Evolutionary conservation across 2,329 filamentous ascomycete species (phyloP).

Genomic region (Nemania diffusa): DNA sequence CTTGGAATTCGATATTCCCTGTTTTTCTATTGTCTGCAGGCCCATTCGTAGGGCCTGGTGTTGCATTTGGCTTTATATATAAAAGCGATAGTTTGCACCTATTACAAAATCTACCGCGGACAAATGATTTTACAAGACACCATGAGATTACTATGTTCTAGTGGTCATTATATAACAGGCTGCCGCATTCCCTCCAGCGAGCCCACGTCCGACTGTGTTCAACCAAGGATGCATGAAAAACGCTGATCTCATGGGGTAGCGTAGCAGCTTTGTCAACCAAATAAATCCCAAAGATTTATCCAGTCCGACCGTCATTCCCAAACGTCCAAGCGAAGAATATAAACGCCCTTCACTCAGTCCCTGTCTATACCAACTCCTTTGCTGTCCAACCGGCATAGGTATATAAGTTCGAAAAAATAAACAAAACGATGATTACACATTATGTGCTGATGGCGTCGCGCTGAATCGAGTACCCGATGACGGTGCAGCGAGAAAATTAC

Average conservation of each 20-base stretch:
- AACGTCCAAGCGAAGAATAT: neutral
- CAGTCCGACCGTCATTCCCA: slow-evolving; percentile 22
- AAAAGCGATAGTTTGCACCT: neutral
- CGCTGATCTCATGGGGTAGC: neutral
- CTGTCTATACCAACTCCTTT: slow-evolving; percentile 32
- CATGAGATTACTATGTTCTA: slow-evolving; percentile 22
- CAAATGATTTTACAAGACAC: neutral
- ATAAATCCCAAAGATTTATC: slow-evolving; percentile 9
- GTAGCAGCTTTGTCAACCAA: neutral
- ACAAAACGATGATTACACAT: slow-evolving; percentile 28
- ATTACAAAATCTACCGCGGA: neutral
- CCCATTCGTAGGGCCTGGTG: neutral
- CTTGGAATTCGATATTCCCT: neutral
- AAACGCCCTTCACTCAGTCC: slow-evolving; percentile 22
- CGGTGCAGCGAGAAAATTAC: slow-evolving; percentile 48
- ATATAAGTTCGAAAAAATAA: slow-evolving; percentile 20
- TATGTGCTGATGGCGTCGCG: slow-evolving; percentile 8
- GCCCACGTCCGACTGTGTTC: slow-evolving; percentile 5
- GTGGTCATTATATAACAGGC: slow-evolving; percentile 20
- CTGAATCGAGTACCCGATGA: neutral
- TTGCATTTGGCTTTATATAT: neutral
- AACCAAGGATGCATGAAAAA: neutral
- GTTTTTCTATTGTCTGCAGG: neutral
- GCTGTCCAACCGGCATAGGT: slow-evolving; percentile 23
- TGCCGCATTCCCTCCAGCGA: slow-evolving; percentile 13